Evolutionary conservation across 2,329 filamentous ascomycete genomes (phyloP), one percentile per base, ranked within the genome.

Genomic region (Fusarium duplospermum): DNA sequence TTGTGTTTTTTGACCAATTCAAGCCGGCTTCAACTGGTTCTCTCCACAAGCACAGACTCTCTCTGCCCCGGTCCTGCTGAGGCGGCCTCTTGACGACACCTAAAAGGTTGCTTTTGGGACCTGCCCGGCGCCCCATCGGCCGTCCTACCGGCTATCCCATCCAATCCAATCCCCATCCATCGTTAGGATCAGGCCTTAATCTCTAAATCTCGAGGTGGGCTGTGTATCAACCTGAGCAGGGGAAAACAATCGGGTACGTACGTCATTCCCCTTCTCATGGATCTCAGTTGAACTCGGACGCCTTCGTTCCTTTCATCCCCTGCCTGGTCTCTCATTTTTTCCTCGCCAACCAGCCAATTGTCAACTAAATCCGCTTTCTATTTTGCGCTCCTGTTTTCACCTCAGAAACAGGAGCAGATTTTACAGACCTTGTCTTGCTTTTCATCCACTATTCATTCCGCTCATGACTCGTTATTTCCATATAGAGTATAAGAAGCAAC

Each of bases 131-230:
- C 58, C 61, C 70, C 31, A 69, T 71, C 60, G 33, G 33, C 33
- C 20, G 33, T 54, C 45, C 31, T 62, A 61, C 27, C 38, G 29
- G 42, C 27, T 29, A 47, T 33, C 57, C 45, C 16, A 29, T 50
- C 47, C 27, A 31, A 52, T 20, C 47, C 47, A 52, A 11, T n/a
- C 27, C 18, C 47, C 24, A 52, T 52, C 27, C 24, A 52, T 52
- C 47, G 47, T 52, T 27, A 31, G 47, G 47, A 20, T 52, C 47
- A 52, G 47, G 52, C 66, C 61, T 72, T 72, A 69, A 69, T 69
- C 61, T 69, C 36, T 66, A 69, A 74, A 73, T 64, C 60, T 74
- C 42, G 29, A 65, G 56, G 61, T 47, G 67, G 67, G 71, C 71
- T 73, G 67, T 74, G 71, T 68, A 62, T 73, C 62, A 14, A 64